A percentile compares a stretch with the other conserved stretches of the same genome.
Evolutionary conservation across 306 rosid genomes (phyloP).

Genomic region (Citrullus amarus): DNA sequence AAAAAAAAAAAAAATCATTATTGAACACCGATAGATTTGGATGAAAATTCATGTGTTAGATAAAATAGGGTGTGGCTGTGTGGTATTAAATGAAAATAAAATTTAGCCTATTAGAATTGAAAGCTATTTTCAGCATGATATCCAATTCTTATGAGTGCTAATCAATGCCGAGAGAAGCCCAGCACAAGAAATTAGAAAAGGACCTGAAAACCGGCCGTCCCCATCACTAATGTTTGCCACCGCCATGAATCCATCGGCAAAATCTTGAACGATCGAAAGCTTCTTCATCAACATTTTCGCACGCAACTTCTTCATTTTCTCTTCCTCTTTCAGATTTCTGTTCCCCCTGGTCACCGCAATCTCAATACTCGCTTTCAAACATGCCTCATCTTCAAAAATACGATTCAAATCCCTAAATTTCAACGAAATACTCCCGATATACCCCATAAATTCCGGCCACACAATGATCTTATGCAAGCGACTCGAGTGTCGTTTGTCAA

Average conservation of each 20-base stretch:
- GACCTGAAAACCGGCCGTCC: conserved; percentile 28
- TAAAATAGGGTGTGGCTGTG: not conserved
- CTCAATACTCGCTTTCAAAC: conserved; percentile 39
- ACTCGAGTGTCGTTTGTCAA: too few relatives aligned
- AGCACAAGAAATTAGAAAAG: conserved; percentile 10
- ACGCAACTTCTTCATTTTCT: conserved; percentile 29
- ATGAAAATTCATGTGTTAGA: too few relatives aligned
- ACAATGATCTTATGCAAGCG: too few relatives aligned
- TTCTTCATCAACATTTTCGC: conserved; percentile 57
- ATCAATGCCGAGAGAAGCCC: conserved; percentile 74
- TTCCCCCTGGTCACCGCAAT: conserved; percentile 19
- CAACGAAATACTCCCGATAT: too few relatives aligned
- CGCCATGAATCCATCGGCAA: conserved; percentile 72
- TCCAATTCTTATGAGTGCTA: conserved; percentile 85
- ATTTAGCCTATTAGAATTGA: not conserved
- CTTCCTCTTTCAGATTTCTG: conserved; percentile 23
- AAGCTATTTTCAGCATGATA: conserved; percentile 38
- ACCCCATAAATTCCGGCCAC: too few relatives aligned
- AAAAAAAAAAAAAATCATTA: too few relatives aligned
- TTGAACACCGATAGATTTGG: too few relatives aligned
- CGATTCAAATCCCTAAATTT: conserved; percentile 10
- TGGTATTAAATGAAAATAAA: not conserved
- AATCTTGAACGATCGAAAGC: conserved; percentile 72
- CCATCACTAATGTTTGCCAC: conserved; percentile 64
- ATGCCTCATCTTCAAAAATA: conserved; percentile 38